phyloP scores from a whole-genome alignment of 768 basidiomycete species.

The Lentinus brumalis region DNA sequence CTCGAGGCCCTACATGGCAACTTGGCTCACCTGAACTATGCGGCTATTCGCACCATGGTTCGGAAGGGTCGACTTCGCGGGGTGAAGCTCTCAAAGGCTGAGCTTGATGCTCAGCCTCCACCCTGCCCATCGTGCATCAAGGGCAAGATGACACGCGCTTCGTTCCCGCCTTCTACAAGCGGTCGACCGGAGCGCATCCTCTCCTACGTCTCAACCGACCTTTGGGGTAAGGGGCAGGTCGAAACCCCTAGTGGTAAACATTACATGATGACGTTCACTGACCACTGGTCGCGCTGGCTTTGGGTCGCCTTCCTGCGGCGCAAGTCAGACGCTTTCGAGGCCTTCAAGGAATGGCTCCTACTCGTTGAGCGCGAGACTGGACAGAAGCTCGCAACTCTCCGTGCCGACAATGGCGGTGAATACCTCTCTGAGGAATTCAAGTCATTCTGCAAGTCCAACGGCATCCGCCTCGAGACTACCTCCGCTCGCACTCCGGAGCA shows the following conservation, averaged over 20 bases:
- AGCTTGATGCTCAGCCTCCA: too few species aligned
- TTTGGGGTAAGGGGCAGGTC: slow-evolving; percentile 23
- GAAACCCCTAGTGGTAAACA: slow-evolving; percentile 8
- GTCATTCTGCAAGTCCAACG: slow-evolving; percentile 11
- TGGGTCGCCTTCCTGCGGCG: slow-evolving; percentile 10
- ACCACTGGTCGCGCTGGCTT: slow-evolving; percentile 17
- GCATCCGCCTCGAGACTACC: too few species aligned
- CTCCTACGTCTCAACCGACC: slow-evolving; percentile 19
- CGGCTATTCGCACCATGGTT: too few species aligned
- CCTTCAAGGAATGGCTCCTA: slow-evolving; percentile 8
- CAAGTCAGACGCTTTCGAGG: slow-evolving; percentile 4
- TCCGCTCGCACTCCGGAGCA: too few species aligned
- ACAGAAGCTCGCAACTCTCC: slow-evolving; percentile 19
- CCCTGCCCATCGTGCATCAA: too few species aligned
- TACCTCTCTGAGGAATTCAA: slow-evolving; percentile 15
- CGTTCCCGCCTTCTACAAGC: background rate
- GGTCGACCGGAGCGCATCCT: background rate
- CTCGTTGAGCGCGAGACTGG: background rate
- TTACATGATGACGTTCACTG: slow-evolving; percentile 27
- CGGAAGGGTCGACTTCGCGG: too few species aligned
- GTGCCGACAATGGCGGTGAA: slow-evolving; percentile 29
- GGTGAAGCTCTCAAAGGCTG: too few species aligned
- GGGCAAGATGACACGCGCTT: too few species aligned
- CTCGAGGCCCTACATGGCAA: too few species aligned
- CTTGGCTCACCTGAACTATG: too few species aligned